Base-by-base conservation (phyloP, 164 flowering plant species). In the Taxillus chinensis region DNA sequence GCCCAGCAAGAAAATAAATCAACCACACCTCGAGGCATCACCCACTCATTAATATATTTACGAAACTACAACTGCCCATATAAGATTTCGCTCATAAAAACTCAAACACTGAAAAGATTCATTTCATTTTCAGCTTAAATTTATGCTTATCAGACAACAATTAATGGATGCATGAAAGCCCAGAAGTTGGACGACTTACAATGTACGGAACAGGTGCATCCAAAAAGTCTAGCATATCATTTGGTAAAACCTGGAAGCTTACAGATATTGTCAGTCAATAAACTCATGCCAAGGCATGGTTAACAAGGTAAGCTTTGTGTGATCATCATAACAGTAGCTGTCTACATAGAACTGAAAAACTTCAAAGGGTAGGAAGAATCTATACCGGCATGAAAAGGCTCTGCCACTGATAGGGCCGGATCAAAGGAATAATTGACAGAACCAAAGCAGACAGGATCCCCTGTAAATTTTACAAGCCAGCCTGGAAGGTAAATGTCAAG, bases 151-250 rank as follows among this genome's bases (percentile, higher is more conserved):
- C 2, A 62, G 38, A 8, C 54, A n/a, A n/a, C 27, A 15, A 50
- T 4, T 55, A 45, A 41, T 12, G 58, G 27, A 45, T 16, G 59
- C 45, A 37, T 13, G 9, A 55, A 5, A 41, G n/a, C 41, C n/a
- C 17, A 15, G 59, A 17, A 54, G 45, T 45, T 3, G 39, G 53
- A 52, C 57, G 62, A 86, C 98, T 85, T 73, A 95, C 99, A 52
- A 91, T 75, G 71, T 87, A 95, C 37, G 99, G 99, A 55, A 95
- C 99, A 59, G 99, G 99, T 50, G 99, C 99, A 79, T 95, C 99
- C 75, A 95, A 74, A 75, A 95, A 95, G 62, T 95, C 99, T 78
- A 89, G 82, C 99, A 95, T 95, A 78, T 91, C 97, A 78, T 86
- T 82, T 52, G 99, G 99, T 78, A 95, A 82, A 78, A 95, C 87